Conservation (phyloP, 768 basidiomycete genomes). For the Amanita muscaria region DNA sequence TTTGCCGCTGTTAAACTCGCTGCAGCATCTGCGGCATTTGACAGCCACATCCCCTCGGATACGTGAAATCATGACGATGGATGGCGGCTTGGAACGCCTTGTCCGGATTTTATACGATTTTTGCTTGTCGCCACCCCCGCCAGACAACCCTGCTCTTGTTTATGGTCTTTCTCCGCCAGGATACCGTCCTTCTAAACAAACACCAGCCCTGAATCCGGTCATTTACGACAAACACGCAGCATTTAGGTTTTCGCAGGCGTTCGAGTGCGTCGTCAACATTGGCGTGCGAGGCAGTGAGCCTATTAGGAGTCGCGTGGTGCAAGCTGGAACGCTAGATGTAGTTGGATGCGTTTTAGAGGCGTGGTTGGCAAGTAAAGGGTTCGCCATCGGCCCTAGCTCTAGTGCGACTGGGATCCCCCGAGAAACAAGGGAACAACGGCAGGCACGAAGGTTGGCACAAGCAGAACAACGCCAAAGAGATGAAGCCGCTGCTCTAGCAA, state of each 20-base stretch:
- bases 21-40: conserved; percentile 92
- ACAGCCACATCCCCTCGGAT: conserved; percentile 96
- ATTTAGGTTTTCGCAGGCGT: conserved; percentile 85
- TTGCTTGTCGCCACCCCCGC: conserved; percentile 74
- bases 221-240: conserved; percentile 77
- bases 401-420: conserved; percentile 67
- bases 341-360: conserved; percentile 91
- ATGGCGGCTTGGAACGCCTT: conserved; percentile 93
- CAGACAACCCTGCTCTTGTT: conserved; percentile 65
- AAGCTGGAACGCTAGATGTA: conserved; percentile 88
- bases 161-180: conserved; percentile 71
- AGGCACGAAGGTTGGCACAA: conserved; percentile 49
- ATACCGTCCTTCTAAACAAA: conserved; percentile 43
- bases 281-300: conserved; percentile 92
- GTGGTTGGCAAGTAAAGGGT: conserved; percentile 84
- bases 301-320: conserved; percentile 86
- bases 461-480: conserved; percentile 51
- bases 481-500: conserved; percentile 47
- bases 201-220: conserved; percentile 57
- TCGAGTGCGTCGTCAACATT: conserved; percentile 96
- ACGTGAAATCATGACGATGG: conserved; percentile 96
- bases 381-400: conserved; percentile 74
- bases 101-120: conserved; percentile 88
- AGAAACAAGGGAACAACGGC: conserved; percentile 67
- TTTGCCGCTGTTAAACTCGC: conserved; percentile 79